Percentiles rank a stretch among this genome's conserved stretches.
Evolutionary conservation across 140 eudicot species (phyloP).

Genomic region (Flaveria floridana): DNA sequence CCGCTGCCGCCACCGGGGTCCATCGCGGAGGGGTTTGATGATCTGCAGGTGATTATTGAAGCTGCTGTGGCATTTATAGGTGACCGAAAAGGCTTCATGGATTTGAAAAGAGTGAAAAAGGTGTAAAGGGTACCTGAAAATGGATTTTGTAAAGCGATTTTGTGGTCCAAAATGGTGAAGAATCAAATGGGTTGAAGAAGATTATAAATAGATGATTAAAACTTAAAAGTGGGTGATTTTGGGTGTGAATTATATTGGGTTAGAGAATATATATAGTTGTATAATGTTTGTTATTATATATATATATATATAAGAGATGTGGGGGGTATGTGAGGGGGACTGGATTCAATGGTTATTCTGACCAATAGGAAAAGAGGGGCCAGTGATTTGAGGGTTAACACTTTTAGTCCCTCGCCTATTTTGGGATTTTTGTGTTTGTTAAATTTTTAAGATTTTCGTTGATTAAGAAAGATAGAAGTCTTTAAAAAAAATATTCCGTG

Average conservation of each 20-base stretch:
- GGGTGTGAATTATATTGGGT: slow-evolving; percentile 14
- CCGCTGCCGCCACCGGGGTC: slow-evolving; percentile 14
- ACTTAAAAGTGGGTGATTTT: slow-evolving; percentile 11
- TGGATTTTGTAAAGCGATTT: slow-evolving; percentile 32
- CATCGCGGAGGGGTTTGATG: slow-evolving; percentile 25
- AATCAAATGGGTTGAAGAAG: slow-evolving; percentile 34
- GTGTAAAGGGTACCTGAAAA: slow-evolving; percentile 33
- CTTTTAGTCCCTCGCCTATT: slow-evolving; percentile 23
- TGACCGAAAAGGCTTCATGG: slow-evolving; percentile 23
- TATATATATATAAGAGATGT: not conserved
- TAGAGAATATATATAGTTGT: not conserved
- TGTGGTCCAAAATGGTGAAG: slow-evolving; percentile 39
- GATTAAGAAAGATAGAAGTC: no score
- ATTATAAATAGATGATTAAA: slow-evolving; percentile 15
- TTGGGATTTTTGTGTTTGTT: not conserved
- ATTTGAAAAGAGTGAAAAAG: slow-evolving; percentile 20
- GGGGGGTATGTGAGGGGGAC: slow-evolving; percentile 17
- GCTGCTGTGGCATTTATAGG: slow-evolving; percentile 31
- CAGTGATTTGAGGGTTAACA: not conserved
- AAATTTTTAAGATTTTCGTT: no score
- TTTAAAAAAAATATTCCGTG: no score
- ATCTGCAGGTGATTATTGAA: slow-evolving; percentile 30
- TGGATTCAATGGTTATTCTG: slow-evolving; percentile 32
- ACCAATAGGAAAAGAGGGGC: slow-evolving; percentile 22
- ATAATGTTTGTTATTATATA: not conserved